Conservation (phyloP, 305 asterid species). For the Rubia peregrina region DNA sequence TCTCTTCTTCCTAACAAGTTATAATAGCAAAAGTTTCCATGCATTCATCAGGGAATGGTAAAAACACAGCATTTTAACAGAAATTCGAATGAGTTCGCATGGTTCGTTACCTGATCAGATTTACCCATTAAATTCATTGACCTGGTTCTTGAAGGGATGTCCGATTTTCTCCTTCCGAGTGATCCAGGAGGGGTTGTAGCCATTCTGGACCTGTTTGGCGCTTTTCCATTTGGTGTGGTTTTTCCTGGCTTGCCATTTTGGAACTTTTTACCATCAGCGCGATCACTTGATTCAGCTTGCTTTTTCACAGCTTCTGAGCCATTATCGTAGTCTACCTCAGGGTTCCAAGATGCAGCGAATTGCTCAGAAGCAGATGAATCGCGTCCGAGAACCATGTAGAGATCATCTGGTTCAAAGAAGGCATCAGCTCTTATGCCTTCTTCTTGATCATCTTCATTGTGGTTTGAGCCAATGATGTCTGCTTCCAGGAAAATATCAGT, state of each 20-base stretch:
- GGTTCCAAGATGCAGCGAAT: conserved; percentile 34
- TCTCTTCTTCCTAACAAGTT: conserved; percentile 46
- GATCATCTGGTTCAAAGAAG: conserved; percentile 62
- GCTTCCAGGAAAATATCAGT: conserved; percentile 47
- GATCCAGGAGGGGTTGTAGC: conserved; percentile 35
- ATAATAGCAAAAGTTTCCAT: no score
- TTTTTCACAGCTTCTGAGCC: conserved; percentile 29
- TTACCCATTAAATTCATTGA: conserved; percentile 31
- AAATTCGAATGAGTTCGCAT: no score
- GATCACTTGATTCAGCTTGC: conserved; percentile 19
- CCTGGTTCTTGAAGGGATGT: conserved; percentile 36
- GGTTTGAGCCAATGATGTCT: conserved; percentile 36
- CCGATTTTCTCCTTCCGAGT: conserved; percentile 52
- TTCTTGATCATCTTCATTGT: conserved; percentile 17
- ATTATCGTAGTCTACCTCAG: conserved; percentile 46
- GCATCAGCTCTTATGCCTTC: conserved; percentile 26
- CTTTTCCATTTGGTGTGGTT: conserved; percentile 27
- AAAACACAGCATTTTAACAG: not conserved
- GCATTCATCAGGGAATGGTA: not conserved
- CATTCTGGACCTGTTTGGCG: conserved; percentile 30
- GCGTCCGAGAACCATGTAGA: conserved; percentile 53
- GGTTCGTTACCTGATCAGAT: conserved; percentile 42
- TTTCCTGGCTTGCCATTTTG: conserved; percentile 27
- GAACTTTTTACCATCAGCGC: conserved; percentile 25
- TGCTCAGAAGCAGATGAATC: conserved; percentile 35